Conservation (phyloP, 768 basidiomycete species). For the Amanita pallidorosea region DNA sequence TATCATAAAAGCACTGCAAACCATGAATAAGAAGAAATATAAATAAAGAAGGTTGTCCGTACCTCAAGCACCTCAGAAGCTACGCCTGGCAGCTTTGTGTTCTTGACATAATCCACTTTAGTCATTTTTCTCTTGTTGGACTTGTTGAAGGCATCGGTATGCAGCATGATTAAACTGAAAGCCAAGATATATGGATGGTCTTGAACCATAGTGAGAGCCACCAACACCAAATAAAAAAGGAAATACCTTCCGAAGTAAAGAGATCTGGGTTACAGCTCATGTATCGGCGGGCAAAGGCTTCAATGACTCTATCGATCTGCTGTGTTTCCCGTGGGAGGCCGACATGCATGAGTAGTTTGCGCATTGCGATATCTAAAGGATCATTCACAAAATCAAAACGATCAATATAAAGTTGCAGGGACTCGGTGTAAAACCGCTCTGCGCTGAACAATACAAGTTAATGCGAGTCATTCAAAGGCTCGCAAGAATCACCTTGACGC, state of each 20-base stretch:
- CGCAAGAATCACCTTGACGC: constrained; percentile 57
- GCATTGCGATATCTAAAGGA: constrained; percentile 85
- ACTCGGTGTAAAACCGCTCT: constrained; percentile 57
- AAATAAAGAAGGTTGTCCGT: constrained; percentile 15
- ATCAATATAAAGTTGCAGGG: constrained; percentile 61
- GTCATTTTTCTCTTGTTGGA: constrained; percentile 98
- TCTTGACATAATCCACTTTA: constrained; percentile 88
- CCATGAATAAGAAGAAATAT: constrained; percentile 3
- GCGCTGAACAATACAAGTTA: constrained; percentile 32
- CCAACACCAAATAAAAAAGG: neutral
- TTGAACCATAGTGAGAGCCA: constrained; percentile 16
- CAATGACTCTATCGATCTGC: constrained; percentile 96
- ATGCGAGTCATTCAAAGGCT: neutral
- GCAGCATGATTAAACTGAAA: constrained; percentile 97
- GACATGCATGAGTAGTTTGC: constrained; percentile 84
- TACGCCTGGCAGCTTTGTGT: constrained; percentile 81
- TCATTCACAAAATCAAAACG: constrained; percentile 71
- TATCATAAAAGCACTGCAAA: constrained; percentile 85
- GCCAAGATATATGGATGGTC: constrained; percentile 94
- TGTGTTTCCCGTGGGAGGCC: constrained; percentile 93
- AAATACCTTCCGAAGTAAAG: constrained; percentile 63
- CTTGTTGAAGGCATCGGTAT: constrained; percentile 97
- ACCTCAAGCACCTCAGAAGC: constrained; percentile 80
- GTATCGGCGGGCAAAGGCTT: constrained; percentile 86
- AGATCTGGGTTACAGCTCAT: constrained; percentile 71